These are phyloP conservation scores for Talaromyces proteolyticus DNA, from an alignment of 495 filamentous ascomycete species.

Conservation along the genomic window DNA sequence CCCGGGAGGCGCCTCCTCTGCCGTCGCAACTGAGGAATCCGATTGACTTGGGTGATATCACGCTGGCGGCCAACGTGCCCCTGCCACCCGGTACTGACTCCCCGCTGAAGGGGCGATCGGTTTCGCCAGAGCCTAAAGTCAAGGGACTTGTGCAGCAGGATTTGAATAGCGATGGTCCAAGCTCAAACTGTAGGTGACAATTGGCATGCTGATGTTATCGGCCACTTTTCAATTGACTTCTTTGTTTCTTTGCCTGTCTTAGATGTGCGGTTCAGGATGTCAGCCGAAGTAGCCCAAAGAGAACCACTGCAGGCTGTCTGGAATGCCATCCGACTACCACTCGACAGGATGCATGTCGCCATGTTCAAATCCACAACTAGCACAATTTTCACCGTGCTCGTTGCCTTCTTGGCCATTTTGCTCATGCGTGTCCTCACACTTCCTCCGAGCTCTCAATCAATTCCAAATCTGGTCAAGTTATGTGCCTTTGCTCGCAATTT, in stretches of 20 bases:
- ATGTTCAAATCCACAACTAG: constrained; percentile 53
- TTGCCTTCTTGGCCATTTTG: constrained; percentile 51
- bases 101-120: constrained; percentile 46
- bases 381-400: constrained; percentile 52
- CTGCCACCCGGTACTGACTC: constrained; percentile 45
- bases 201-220: constrained; percentile 1
- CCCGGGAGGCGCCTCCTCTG: constrained; percentile 27
- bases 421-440: constrained; percentile 61
- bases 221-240: not conserved
- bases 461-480: constrained; percentile 85
- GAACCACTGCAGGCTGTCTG: constrained; percentile 77
- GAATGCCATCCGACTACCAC: constrained; percentile 50
- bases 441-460: constrained; percentile 58
- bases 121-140: constrained; percentile 34
- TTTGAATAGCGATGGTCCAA: not conserved
- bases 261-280: constrained; percentile 84
- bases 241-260: constrained; percentile 5
- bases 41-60: constrained; percentile 39
- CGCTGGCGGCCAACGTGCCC: constrained; percentile 53
- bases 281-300: constrained; percentile 81
- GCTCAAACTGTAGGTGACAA: constrained; percentile 49
- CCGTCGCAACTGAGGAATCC: not conserved
- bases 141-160: not conserved
- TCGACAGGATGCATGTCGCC: constrained; percentile 34
- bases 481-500: constrained; percentile 82